These are phyloP conservation scores for Talaromyces borbonicus DNA, from an alignment of 495 filamentous ascomycete genomes.

Conservation along the genomic window DNA sequence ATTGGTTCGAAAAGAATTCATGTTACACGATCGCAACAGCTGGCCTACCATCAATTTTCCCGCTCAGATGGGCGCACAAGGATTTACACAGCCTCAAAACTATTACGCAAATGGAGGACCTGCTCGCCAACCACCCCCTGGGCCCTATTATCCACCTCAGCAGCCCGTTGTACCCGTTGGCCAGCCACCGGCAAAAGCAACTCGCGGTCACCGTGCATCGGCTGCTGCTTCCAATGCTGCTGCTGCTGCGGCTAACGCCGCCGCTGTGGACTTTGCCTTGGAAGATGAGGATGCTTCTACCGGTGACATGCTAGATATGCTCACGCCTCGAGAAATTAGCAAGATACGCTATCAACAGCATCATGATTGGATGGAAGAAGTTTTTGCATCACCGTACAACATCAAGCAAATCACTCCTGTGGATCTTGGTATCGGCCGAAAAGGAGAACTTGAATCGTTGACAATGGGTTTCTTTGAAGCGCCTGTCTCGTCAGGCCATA, in stretches of 20 bases:
- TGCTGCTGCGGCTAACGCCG: constrained; percentile 24
- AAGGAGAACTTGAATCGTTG: constrained; percentile 71
- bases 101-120: constrained; percentile 22
- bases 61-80: constrained; percentile 30
- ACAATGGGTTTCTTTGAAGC: constrained; percentile 73
- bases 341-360: constrained; percentile 80
- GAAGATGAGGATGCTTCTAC: constrained; percentile 83
- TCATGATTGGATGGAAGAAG: constrained; percentile 98
- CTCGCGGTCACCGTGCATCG: constrained; percentile 29
- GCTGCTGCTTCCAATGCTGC: constrained; percentile 26
- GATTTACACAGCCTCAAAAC: constrained; percentile 23
- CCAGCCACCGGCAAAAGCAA: constrained; percentile 22
- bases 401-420: constrained; percentile 76
- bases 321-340: constrained; percentile 82
- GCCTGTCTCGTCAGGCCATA: constrained; percentile 24
- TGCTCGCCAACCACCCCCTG: constrained; percentile 19
- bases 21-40: constrained; percentile 75
- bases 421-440: constrained; percentile 77
- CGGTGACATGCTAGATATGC: constrained; percentile 78
- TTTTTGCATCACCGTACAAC: constrained; percentile 78
- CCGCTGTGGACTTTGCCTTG: constrained; percentile 44
- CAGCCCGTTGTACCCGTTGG: constrained; percentile 20
- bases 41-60: constrained; percentile 83
- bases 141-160: constrained; percentile 26
- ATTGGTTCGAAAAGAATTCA: constrained; percentile 84